Evolutionary conservation across 1,139 yeast genomes (phyloP).

Genomic region (Nematodospora anomalae): DNA sequence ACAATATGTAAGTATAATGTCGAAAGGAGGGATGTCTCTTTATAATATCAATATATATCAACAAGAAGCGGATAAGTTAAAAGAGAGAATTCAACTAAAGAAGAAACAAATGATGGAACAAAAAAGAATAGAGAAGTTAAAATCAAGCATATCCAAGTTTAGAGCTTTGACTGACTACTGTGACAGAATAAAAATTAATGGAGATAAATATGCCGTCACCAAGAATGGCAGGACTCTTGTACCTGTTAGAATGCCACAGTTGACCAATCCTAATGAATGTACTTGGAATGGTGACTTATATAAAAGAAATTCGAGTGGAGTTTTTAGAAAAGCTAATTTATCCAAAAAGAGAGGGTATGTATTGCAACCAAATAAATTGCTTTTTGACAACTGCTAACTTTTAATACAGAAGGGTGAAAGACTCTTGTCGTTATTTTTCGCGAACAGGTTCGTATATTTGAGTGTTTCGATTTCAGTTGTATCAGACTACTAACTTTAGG

Average conservation of each 20-base stretch:
- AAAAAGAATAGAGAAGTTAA: conserved; percentile 13
- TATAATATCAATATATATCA: conserved; percentile 36
- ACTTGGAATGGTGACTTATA: conserved; percentile 35
- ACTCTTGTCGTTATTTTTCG: conserved; percentile 40
- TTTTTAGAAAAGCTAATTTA: conserved; percentile 17
- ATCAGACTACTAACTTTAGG: conserved; percentile 17
- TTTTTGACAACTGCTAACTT: conserved; percentile 18
- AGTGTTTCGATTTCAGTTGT: conserved; percentile 2
- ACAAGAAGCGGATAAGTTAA: conserved; percentile 25
- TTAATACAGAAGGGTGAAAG: conserved; percentile 17
- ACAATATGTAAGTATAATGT: conserved; percentile 17
- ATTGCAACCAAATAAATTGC: neutral
- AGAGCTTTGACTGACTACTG: conserved; percentile 31
- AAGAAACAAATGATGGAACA: conserved; percentile 20
- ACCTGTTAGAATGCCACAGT: conserved; percentile 24
- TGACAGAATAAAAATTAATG: conserved; percentile 39
- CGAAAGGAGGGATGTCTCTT: conserved; percentile 37
- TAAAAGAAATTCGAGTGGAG: conserved; percentile 28
- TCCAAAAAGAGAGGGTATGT: conserved; percentile 5
- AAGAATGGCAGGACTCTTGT: conserved; percentile 33
- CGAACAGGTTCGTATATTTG: conserved; percentile 39
- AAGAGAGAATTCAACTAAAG: conserved; percentile 3
- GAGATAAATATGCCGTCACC: conserved; percentile 35
- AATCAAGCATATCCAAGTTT: conserved; percentile 24
- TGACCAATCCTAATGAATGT: conserved; percentile 18